phyloP scores from a whole-genome alignment of 1,284 basidiomycete species.

The Pseudozyma pruni region DNA sequence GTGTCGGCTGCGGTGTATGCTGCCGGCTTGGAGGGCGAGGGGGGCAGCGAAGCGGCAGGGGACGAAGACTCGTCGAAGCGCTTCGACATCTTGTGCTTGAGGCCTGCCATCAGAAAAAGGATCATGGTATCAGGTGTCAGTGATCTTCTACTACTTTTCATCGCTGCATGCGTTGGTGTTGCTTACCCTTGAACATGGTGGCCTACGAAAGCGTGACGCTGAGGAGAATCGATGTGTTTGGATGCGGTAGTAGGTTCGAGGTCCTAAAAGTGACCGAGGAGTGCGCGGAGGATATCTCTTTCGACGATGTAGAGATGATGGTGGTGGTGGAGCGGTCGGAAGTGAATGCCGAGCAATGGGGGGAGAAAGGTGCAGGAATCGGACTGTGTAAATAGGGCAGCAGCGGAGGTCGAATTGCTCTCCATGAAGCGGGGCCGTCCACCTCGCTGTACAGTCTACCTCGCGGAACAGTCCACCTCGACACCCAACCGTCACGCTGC shows the following conservation, averaged over 20 bases:
- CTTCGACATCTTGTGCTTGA: slow-evolving; percentile 44
- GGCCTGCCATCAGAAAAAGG: slow-evolving; percentile 16
- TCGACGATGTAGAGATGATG: not conserved
- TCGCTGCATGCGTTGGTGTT: not conserved
- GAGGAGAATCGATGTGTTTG: not conserved
- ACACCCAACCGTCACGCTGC: no score
- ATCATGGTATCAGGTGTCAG: no score
- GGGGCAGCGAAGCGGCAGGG: slow-evolving; percentile 33
- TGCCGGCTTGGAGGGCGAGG: slow-evolving; percentile 37
- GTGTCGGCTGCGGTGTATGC: slow-evolving; percentile 16
- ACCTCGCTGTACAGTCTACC: no score
- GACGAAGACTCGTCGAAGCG: slow-evolving; percentile 31
- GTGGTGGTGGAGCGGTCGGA: slow-evolving; percentile 5
- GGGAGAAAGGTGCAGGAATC: slow-evolving; percentile 14
- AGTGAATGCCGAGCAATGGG: not conserved
- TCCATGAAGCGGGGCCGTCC: no score
- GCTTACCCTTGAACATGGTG: slow-evolving; percentile 39
- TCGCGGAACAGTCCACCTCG: no score
- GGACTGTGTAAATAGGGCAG: slow-evolving; percentile 37
- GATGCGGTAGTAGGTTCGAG: not conserved
- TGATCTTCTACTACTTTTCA: no score
- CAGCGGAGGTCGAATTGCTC: slow-evolving; percentile 21
- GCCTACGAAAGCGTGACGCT: not conserved
- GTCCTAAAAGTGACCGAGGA: not conserved
- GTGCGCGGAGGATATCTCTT: not conserved